Evolutionary conservation across 108 stramenopile genomes (phyloP), one percentile per base, ranked within the genome.

Genomic region (Fistulifera pelliculosa): DNA sequence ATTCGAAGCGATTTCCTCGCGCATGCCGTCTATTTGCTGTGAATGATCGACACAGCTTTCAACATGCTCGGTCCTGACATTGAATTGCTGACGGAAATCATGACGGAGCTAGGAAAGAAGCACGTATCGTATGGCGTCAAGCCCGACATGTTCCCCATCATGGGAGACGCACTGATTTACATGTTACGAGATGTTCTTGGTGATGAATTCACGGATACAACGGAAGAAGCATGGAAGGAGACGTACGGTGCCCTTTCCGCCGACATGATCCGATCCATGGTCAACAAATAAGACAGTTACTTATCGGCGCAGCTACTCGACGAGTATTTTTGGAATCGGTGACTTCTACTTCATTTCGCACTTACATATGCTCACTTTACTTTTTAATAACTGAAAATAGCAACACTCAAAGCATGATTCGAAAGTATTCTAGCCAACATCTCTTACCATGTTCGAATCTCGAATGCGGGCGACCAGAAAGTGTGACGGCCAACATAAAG

Each of bases 101-200:
- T 75, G 28, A 28, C 48, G 0, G 68, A 71, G 35, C 28, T 74
- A 18, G 77, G 77, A n/a, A 38, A 49, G 17, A 74, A 71, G 27
- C 77, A 79, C 44, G 65, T 54, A 14, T 22, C 42, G 10, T 71
- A 71, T 50, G 77, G 77, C 15, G 77, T 72, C 35, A 49, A 71
- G 35, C 52, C 56, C 12, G 66, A 64, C 28, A 60, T 60, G 28
- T 79, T 61, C 44, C 61, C 66, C n/a, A 22, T 67, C 14, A 70
- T 79, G 62, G 77, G 77, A 28, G 26, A 47, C 7, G 65, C 73
- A 1, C 53, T 79, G 47, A 68, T 79, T 17, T 26, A 50, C 17
- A 59, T 64, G 13, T 24, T 79, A 11, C 31, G 57, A 35, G 45
- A 59, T 22, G 45, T 41, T 12, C 45, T 79, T 19, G 76, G 72